Evolutionary conservation across 495 filamentous ascomycete species (phyloP).

Genomic region (Aspergillus funiculosus): DNA sequence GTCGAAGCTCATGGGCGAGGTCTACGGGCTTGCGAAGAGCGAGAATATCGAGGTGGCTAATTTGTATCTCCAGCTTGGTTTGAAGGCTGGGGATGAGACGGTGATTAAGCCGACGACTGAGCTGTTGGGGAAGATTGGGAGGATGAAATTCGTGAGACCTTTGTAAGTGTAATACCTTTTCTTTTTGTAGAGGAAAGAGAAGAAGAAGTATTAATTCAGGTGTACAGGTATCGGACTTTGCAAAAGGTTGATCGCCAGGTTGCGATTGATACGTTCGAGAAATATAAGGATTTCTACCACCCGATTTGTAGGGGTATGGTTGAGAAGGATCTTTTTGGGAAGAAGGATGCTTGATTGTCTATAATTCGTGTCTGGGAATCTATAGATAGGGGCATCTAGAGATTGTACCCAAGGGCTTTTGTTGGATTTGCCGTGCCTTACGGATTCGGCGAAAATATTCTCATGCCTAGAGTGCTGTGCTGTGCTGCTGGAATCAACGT

Average conservation of each 20-base stretch:
- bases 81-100: constrained; percentile 62
- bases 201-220: constrained; percentile 15
- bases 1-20: constrained; percentile 60
- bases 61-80: constrained; percentile 69
- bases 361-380: too few species aligned
- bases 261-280: constrained; percentile 77
- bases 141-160: constrained; percentile 95
- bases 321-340: constrained; percentile 71
- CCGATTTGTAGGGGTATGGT: constrained; percentile 82
- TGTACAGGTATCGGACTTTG: constrained; percentile 55
- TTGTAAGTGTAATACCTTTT: constrained; percentile 42
- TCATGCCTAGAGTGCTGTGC: too few species aligned
- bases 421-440: too few species aligned
- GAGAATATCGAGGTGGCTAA: constrained; percentile 80
- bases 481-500: too few species aligned
- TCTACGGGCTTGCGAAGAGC: constrained; percentile 62
- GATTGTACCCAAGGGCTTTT: too few species aligned
- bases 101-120: constrained; percentile 65
- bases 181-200: not conserved
- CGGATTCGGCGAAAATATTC: too few species aligned
- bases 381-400: too few species aligned
- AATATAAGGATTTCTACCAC: constrained; percentile 88
- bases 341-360: constrained; percentile 23
- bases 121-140: constrained; percentile 72
- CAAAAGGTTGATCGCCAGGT: constrained; percentile 65